phyloP scores from a whole-genome alignment of 768 basidiomycete species.

The Coprinopsis cinerea region DNA sequence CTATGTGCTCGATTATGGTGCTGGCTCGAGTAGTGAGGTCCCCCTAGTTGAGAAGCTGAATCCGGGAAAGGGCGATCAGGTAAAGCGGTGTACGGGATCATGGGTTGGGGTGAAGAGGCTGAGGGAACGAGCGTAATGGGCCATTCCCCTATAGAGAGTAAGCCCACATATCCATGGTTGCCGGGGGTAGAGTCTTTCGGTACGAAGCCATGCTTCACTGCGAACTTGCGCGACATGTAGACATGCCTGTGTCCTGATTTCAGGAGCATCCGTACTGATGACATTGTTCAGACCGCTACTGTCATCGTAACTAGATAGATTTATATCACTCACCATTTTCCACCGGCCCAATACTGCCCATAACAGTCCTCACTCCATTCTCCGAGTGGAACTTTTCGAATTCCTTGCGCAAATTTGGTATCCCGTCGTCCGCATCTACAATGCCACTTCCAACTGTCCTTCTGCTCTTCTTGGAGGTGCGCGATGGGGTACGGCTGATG shows the following conservation, averaged over 20 bases:
- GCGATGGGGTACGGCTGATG: constrained; percentile 18
- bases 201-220: constrained; percentile 81
- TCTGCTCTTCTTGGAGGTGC: constrained; percentile 27
- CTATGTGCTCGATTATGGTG: not conserved
- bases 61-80: not conserved
- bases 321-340: constrained; percentile 55
- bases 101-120: not conserved
- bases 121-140: constrained; percentile 65
- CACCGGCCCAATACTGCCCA: constrained; percentile 89
- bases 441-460: constrained; percentile 16
- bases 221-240: constrained; percentile 94
- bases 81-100: not conserved
- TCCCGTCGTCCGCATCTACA: constrained; percentile 35
- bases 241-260: constrained; percentile 90
- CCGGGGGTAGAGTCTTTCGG: constrained; percentile 84
- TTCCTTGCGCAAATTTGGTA: constrained; percentile 63
- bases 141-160: constrained; percentile 81
- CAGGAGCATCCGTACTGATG: constrained; percentile 86
- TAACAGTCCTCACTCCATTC: constrained; percentile 90
- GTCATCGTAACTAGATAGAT: not conserved
- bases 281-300: not conserved
- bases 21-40: too few relatives aligned
- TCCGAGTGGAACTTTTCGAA: constrained; percentile 85
- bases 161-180: constrained; percentile 88
- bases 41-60: not conserved